A percentile compares a stretch with the other conserved stretches of the same genome.
phyloP scores from a whole-genome alignment of 1,284 basidiomycete species.

The Rhodotorula sp. region DNA sequence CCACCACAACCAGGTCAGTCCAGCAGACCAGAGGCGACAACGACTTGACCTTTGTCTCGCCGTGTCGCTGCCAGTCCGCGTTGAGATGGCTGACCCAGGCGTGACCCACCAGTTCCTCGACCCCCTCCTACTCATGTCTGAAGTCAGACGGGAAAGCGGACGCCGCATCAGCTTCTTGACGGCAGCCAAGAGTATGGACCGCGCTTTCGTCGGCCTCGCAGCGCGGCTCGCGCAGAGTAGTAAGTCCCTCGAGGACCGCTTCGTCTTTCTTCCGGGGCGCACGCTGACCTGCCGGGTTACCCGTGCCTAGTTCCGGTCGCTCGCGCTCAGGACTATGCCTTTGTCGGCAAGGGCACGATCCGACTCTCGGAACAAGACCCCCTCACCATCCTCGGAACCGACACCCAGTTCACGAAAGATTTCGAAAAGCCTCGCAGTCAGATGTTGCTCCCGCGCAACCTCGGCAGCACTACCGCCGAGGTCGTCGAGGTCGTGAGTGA shows the following conservation, averaged over 20 bases:
- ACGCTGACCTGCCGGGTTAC: not conserved
- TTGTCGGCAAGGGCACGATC: slow-evolving; percentile 71
- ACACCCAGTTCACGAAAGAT: slow-evolving; percentile 74
- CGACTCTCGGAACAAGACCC: slow-evolving; percentile 73
- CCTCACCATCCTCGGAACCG: slow-evolving; percentile 68
- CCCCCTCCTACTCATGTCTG: slow-evolving; percentile 80
- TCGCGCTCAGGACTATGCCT: slow-evolving; percentile 86
- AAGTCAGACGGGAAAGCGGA: slow-evolving; percentile 77
- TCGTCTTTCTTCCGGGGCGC: not conserved
- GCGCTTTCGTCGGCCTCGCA: slow-evolving; percentile 77
- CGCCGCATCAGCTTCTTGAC: slow-evolving; percentile 84
- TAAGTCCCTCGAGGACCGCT: slow-evolving; percentile 55
- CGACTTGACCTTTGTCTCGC: not conserved
- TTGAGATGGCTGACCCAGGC: not conserved
- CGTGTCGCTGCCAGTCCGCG: too few species aligned
- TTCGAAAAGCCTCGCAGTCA: slow-evolving; percentile 73
- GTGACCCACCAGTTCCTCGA: slow-evolving; percentile 75
- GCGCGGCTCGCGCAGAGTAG: slow-evolving; percentile 85
- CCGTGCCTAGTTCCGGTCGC: slow-evolving; percentile 76
- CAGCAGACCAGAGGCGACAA: too few species aligned
- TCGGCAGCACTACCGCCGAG: slow-evolving; percentile 75
- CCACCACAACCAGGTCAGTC: slow-evolving; percentile 84
- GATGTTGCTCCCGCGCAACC: slow-evolving; percentile 79
- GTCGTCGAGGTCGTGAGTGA: slow-evolving; percentile 87
- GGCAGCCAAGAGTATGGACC: slow-evolving; percentile 88